These are phyloP conservation scores for Aspergillus ruber DNA, from an alignment of 2,329 filamentous ascomycete species.

Conservation along the genomic window DNA sequence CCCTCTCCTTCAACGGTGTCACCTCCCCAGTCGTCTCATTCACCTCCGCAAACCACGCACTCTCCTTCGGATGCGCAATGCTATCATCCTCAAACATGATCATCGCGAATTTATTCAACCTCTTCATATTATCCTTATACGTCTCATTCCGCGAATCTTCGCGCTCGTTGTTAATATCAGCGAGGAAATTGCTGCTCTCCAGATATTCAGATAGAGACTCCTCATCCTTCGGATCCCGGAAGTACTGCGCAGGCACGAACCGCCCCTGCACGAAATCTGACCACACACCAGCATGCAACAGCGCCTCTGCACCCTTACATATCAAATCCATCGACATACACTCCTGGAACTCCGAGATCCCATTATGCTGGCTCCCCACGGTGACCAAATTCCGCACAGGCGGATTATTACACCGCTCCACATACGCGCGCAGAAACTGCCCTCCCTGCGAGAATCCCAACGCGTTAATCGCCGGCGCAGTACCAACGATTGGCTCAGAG, in stretches of 20 bases:
- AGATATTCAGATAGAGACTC: slow-evolving; percentile 61
- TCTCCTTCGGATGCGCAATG: slow-evolving; percentile 84
- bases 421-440: slow-evolving; percentile 85
- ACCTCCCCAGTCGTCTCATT: slow-evolving; percentile 59
- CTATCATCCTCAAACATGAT: slow-evolving; percentile 82
- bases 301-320: slow-evolving; percentile 70
- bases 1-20: slow-evolving; percentile 61
- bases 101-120: slow-evolving; percentile 75
- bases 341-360: slow-evolving; percentile 73
- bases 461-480: slow-evolving; percentile 78
- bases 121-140: slow-evolving; percentile 66
- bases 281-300: slow-evolving; percentile 79
- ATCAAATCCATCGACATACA: slow-evolving; percentile 69
- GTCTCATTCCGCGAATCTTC: slow-evolving; percentile 57
- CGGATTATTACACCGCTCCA: slow-evolving; percentile 77
- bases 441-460: slow-evolving; percentile 94
- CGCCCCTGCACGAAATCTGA: slow-evolving; percentile 66
- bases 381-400: slow-evolving; percentile 74
- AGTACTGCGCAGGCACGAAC: slow-evolving; percentile 93
- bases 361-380: slow-evolving; percentile 87
- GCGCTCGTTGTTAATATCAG: slow-evolving; percentile 94
- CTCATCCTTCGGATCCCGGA: slow-evolving; percentile 60
- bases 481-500: slow-evolving; percentile 69
- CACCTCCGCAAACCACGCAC: slow-evolving; percentile 82
- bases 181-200: slow-evolving; percentile 75